phyloP scores from a whole-genome alignment of 805 yeast genomes.

The Candida adriatica region DNA sequence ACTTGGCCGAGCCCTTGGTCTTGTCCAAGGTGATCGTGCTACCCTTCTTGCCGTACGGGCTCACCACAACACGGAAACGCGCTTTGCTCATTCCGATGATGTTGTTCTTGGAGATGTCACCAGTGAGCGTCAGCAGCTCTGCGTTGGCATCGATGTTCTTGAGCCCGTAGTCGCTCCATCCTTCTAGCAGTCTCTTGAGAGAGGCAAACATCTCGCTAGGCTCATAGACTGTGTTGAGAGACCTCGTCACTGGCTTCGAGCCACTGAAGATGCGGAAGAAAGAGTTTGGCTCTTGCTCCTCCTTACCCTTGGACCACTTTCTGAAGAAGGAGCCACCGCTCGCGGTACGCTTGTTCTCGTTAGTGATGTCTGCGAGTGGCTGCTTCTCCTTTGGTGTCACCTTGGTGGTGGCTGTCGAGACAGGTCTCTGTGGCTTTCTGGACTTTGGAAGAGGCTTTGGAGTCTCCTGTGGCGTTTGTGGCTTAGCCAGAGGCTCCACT shows the following conservation, averaged over 20 bases:
- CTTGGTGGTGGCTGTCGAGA: constrained; percentile 9
- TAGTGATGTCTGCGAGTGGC: constrained; percentile 19
- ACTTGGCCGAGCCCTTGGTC: constrained; percentile 57
- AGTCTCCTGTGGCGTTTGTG: background rate
- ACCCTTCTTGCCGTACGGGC: constrained; percentile 34
- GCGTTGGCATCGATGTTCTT: constrained; percentile 44
- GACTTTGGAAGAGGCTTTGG: constrained; percentile 13
- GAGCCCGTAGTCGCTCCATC: constrained; percentile 70
- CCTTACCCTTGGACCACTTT: constrained; percentile 22
- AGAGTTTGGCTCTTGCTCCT: constrained; percentile 12
- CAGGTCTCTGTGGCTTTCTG: constrained; percentile 4
- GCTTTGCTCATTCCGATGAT: constrained; percentile 58
- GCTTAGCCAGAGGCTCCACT: constrained; percentile 8
- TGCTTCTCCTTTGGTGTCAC: constrained; percentile 3
- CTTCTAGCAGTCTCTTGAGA: constrained; percentile 49
- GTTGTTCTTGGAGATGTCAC: constrained; percentile 55
- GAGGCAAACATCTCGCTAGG: constrained; percentile 58
- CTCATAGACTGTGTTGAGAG: constrained; percentile 27
- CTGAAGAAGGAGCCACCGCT: constrained; percentile 22
- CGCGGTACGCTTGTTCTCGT: constrained; percentile 16
- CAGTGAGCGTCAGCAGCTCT: constrained; percentile 41
- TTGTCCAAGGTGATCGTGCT: constrained; percentile 55
- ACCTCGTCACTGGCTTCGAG: constrained; percentile 15
- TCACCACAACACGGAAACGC: constrained; percentile 50
- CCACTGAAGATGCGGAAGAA: constrained; percentile 28